Percentiles rank a stretch among this genome's conserved stretches.
Conservation (phyloP, 108 stramenopile genomes). For the Fragilaria radians region DNA sequence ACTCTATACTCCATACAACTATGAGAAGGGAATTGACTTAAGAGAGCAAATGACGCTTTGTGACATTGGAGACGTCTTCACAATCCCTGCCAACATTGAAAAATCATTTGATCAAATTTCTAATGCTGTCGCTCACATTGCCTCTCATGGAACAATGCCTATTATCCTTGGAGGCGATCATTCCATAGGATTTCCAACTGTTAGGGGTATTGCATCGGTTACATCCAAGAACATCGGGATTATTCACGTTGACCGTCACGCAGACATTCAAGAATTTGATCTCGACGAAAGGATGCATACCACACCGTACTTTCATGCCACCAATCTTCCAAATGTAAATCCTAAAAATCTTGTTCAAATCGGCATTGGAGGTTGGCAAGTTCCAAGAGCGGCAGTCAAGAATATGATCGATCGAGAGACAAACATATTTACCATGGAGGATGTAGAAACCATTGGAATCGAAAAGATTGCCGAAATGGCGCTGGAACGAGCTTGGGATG, state of each 20-base stretch:
- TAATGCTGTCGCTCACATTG: conserved; percentile 75
- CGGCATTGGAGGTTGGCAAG: conserved; percentile 87
- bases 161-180: conserved; percentile 82
- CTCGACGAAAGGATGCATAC: conserved; percentile 83
- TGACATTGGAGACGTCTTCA: conserved; percentile 61
- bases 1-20: conserved; percentile 78
- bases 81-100: conserved; percentile 83
- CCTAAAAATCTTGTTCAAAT: conserved; percentile 81
- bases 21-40: conserved; percentile 77
- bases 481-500: conserved; percentile 79
- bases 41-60: conserved; percentile 76
- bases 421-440: conserved; percentile 87
- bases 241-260: conserved; percentile 84
- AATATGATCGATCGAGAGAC: conserved; percentile 81
- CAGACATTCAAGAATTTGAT: conserved; percentile 84
- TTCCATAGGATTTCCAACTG: conserved; percentile 78
- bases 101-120: conserved; percentile 81
- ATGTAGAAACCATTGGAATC: conserved; percentile 70
- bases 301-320: conserved; percentile 84
- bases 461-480: conserved; percentile 86
- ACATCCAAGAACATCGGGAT: conserved; percentile 80
- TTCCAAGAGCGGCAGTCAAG: conserved; percentile 62
- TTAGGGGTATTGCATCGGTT: conserved; percentile 65
- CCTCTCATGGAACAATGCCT: conserved; percentile 61
- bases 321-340: conserved; percentile 76